Base-by-base conservation (phyloP, 768 basidiomycete genomes). In the Gymnopilus junonius region DNA sequence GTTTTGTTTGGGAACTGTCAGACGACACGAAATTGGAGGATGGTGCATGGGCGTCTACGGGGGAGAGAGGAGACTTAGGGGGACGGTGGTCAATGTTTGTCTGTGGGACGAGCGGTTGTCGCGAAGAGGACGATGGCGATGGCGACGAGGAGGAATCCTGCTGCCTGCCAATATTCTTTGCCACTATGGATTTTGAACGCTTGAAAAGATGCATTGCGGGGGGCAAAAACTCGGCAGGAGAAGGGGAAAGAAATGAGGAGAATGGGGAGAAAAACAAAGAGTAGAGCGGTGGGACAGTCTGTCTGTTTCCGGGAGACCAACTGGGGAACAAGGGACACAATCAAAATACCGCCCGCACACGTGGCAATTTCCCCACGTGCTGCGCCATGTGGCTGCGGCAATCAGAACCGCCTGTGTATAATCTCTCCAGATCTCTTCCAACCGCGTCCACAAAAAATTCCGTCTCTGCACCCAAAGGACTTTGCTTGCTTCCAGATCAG, bases 281-380 rank as follows among this genome's bases (percentile, higher is more conserved):
- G 50, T 21, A n/a, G 39, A n/a, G 46, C 14, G 48, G 64, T 59
- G 58, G 40, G 65, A 62, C 51, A 39, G 42, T 46, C 54, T 50
- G 67, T 51, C 64, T 65, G 54, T 62, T 57, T 62, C 62, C 59
- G 63, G 63, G 67, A 62, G 65, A 68, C 63, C 70, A 65, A 68
- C 63, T 67, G 59, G 70, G 68, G 68, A 74, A 74, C 70, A 74
- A 74, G 67, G 70, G 55, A 64, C 65, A 67, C 62, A 65, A 66
- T 68, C 66, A 71, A 65, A 65, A 70, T 65, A 65, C 63, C 65
- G 65, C 61, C 69, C 55, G 55, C 65, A 65, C 70, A 71, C 71
- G 73, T 74, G 71, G 70, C 62, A 61, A 35, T 56, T 67, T 62
- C 57, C 56, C 67, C 73, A 71, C 73, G 71, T 71, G 69, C 65